Percentiles rank a stretch among this genome's conserved stretches.
Conservation (phyloP, 257 asterid genomes). For the Gynochthodes officinalis region DNA sequence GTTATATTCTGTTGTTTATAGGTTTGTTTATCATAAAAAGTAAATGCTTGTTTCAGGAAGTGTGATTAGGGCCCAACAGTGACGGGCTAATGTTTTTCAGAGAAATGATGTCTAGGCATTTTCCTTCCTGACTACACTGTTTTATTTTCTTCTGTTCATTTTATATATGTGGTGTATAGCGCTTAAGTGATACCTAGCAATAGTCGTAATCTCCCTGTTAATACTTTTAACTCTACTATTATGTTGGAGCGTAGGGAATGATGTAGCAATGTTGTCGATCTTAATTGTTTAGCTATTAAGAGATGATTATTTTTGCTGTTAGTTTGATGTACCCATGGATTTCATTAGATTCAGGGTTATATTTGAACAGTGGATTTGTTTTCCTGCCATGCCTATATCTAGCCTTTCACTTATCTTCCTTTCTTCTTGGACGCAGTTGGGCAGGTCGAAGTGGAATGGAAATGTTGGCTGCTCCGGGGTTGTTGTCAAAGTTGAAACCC, state of each 20-base stretch:
- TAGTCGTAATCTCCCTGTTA: neutral
- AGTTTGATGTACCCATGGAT: neutral
- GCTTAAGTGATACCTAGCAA: neutral
- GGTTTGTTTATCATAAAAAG: neutral
- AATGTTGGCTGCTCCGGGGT: conserved; percentile 82
- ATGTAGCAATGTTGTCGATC: too few species aligned
- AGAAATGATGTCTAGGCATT: neutral
- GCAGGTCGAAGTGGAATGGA: conserved; percentile 96
- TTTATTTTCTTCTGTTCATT: neutral
- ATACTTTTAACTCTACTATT: neutral
- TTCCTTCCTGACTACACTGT: neutral
- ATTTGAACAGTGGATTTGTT: neutral
- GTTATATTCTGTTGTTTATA: neutral
- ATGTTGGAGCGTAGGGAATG: neutral
- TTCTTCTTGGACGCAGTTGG: conserved; percentile 50
- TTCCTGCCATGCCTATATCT: neutral
- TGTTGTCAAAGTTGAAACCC: conserved; percentile 79
- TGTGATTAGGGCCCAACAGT: neutral
- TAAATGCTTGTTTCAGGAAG: neutral
- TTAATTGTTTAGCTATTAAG: neutral
- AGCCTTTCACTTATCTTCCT: neutral
- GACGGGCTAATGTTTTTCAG: neutral
- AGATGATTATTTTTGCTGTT: neutral
- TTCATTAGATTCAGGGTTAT: neutral
- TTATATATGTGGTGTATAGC: neutral